Conservation (phyloP, 495 filamentous ascomycete species). For the Aspergillus hancockii region DNA sequence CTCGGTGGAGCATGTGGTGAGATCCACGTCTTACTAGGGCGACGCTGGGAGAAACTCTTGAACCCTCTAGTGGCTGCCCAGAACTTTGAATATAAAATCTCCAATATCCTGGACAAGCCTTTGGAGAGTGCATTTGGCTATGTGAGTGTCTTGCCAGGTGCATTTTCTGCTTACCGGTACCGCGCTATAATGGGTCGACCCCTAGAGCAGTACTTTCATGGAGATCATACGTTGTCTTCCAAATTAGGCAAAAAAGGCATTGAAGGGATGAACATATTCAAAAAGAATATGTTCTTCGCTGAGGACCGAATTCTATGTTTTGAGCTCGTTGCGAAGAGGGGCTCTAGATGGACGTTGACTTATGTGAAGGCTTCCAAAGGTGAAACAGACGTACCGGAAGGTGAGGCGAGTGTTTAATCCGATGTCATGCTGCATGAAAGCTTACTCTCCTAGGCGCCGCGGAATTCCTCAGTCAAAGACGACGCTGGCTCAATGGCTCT, state of each 20-base stretch:
- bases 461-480: conserved; percentile 94
- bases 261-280: conserved; percentile 99
- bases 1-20: conserved; percentile 97
- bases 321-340: conserved; percentile 95
- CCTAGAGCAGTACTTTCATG: conserved; percentile 97
- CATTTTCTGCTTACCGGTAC: conserved; percentile 97
- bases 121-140: conserved; percentile 95
- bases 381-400: conserved; percentile 97
- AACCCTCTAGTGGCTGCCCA: conserved; percentile 95
- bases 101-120: conserved; percentile 96
- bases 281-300: conserved; percentile 99
- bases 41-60: conserved; percentile 82
- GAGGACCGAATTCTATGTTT: conserved; percentile 99
- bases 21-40: conserved; percentile 95
- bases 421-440: background rate
- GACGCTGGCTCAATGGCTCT: conserved; percentile 97
- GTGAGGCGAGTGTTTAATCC: conserved; percentile 53
- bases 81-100: conserved; percentile 99
- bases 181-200: conserved; percentile 97
- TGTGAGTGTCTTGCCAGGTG: conserved; percentile 93
- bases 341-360: conserved; percentile 95
- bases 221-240: conserved; percentile 95
- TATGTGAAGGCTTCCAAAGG: conserved; percentile 98
- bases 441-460: background rate
- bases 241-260: conserved; percentile 96